A percentile compares a stretch with the other conserved stretches of the same genome.
phyloP scores from a whole-genome alignment of 805 yeast genomes.

The Blastobotrys parvus region DNA sequence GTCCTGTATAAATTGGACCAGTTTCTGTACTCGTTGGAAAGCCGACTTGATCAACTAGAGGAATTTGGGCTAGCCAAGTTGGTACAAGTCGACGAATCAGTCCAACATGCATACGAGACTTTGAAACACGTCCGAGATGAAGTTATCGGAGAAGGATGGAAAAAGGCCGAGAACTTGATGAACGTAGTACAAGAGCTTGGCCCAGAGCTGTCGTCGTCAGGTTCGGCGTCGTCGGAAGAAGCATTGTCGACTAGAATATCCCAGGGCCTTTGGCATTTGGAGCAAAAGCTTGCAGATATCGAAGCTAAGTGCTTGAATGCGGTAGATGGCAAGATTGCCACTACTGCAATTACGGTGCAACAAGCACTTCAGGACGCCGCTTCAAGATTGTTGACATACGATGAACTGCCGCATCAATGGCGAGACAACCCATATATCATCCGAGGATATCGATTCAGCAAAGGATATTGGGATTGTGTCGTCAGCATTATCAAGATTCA shows the following conservation, averaged over 20 bases:
- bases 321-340: constrained; percentile 6
- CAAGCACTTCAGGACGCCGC: constrained; percentile 23
- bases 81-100: constrained; percentile 24
- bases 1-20: constrained; percentile 14
- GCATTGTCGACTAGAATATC: background rate
- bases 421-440: constrained; percentile 82
- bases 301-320: constrained; percentile 20
- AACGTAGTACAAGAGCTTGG: constrained; percentile 19
- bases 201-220: no score
- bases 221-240: no score
- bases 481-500: constrained; percentile 56
- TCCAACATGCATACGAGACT: constrained; percentile 21
- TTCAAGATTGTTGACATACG: constrained; percentile 56
- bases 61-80: constrained; percentile 23
- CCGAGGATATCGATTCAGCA: constrained; percentile 77
- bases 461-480: constrained; percentile 51
- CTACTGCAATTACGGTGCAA: constrained; percentile 9
- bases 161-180: constrained; percentile 27
- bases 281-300: constrained; percentile 24
- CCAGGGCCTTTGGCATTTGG: constrained; percentile 19
- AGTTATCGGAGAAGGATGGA: constrained; percentile 26
- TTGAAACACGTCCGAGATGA: constrained; percentile 24
- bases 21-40: constrained; percentile 18
- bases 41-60: constrained; percentile 27
- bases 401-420: constrained; percentile 88